Conservation (phyloP, 1,139 yeast species). For the Pneumocystis wakefieldiae region DNA sequence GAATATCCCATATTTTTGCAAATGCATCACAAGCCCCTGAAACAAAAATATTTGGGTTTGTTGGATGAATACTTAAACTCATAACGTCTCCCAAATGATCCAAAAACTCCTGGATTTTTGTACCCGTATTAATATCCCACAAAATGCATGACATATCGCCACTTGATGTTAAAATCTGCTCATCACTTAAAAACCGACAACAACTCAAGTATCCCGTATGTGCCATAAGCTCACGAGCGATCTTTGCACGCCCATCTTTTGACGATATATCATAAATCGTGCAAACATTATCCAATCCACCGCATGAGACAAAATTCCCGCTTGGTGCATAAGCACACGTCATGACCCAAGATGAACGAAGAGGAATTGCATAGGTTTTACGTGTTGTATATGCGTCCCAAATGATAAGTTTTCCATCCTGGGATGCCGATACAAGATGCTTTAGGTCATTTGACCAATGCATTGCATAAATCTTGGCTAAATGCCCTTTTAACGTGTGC, state of each 20-base stretch:
- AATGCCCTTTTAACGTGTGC: constrained; percentile 43
- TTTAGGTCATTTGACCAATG: constrained; percentile 53
- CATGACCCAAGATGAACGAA: constrained; percentile 56
- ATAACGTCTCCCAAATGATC: constrained; percentile 78
- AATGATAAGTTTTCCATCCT: constrained; percentile 69
- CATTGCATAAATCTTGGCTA: constrained; percentile 53
- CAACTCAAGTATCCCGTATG: constrained; percentile 75
- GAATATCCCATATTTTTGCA: constrained; percentile 56
- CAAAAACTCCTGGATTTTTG: constrained; percentile 39
- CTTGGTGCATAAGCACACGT: constrained; percentile 60
- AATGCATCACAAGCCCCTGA: constrained; percentile 69
- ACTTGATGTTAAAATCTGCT: constrained; percentile 50
- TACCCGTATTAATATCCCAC: constrained; percentile 65
- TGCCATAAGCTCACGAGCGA: constrained; percentile 28
- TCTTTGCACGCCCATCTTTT: constrained; percentile 13
- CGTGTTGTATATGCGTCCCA: constrained; percentile 72
- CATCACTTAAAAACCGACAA: constrained; percentile 46
- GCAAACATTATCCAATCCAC: constrained; percentile 69
- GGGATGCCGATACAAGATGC: constrained; percentile 56
- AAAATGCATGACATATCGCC: constrained; percentile 71
- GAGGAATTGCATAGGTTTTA: constrained; percentile 49
- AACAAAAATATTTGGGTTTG: constrained; percentile 32
- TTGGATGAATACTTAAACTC: constrained; percentile 30
- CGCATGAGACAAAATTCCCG: constrained; percentile 55
- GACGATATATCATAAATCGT: constrained; percentile 42